A percentile compares a stretch with the other conserved stretches of the same genome.
Conservation (phyloP, 2,329 filamentous ascomycete species). For the Exophiala oligosperma region DNA sequence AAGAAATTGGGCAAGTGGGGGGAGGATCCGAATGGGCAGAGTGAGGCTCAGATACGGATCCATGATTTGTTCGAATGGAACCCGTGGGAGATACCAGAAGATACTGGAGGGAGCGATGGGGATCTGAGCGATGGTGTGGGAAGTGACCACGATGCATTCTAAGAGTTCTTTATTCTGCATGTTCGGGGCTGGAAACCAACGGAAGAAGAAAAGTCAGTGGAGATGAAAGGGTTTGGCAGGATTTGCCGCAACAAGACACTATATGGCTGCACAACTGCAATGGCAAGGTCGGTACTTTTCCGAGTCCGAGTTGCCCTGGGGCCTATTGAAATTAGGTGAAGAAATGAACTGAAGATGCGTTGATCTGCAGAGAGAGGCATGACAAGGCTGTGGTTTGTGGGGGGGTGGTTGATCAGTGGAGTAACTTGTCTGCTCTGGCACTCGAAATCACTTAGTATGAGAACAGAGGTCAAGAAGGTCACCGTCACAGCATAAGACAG, state of each 20-base stretch:
- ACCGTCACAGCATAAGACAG: background rate
- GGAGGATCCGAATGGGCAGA: slow-evolving; percentile 2
- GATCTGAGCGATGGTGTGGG: slow-evolving; percentile 10
- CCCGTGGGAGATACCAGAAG: slow-evolving; percentile 15
- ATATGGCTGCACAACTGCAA: background rate
- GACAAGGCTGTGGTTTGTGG: too few species aligned
- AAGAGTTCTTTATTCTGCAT: background rate
- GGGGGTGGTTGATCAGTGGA: too few species aligned
- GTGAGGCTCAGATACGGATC: slow-evolving; percentile 11
- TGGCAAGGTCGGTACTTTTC: too few species aligned
- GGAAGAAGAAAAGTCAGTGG: too few species aligned
- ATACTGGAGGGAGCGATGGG: slow-evolving; percentile 1
- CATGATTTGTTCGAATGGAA: slow-evolving; percentile 26
- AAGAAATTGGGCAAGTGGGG: slow-evolving; percentile 20
- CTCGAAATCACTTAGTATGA: background rate
- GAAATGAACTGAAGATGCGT: too few species aligned
- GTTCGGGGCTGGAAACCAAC: too few species aligned
- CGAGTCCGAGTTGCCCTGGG: too few species aligned
- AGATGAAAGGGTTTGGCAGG: too few species aligned
- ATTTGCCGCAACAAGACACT: too few species aligned
- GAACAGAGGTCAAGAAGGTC: background rate
- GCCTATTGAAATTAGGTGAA: too few species aligned
- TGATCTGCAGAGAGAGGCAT: too few species aligned
- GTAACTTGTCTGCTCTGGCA: too few species aligned
- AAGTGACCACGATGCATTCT: slow-evolving; percentile 18